Conservation (phyloP, 2,329 filamentous ascomycete species). For the Sclerotinia sclerotiorum region DNA sequence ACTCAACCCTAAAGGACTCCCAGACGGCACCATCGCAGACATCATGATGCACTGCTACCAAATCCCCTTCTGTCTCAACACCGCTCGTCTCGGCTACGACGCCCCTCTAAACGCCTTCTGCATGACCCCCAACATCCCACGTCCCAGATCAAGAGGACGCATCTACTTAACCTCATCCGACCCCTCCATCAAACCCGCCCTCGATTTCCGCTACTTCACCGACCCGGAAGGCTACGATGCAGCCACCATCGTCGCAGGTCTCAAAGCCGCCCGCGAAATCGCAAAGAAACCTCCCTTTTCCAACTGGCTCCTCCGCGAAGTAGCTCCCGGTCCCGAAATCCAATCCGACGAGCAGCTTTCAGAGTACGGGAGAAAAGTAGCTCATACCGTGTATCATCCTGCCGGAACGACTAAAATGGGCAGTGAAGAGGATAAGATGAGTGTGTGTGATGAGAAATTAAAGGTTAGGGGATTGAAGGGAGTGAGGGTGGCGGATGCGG, state of each 20-base stretch:
- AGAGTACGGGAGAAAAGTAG: constrained; percentile 77
- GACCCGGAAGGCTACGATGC: constrained; percentile 57
- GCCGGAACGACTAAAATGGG: constrained; percentile 92
- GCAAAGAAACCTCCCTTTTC: constrained; percentile 44
- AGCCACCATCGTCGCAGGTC: constrained; percentile 46
- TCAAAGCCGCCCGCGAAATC: constrained; percentile 41
- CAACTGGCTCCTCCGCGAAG: constrained; percentile 45
- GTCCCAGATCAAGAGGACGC: constrained; percentile 59
- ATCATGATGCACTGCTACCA: constrained; percentile 98
- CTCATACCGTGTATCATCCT: constrained; percentile 89
- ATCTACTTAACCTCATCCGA: constrained; percentile 55
- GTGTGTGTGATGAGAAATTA: constrained; percentile 77
- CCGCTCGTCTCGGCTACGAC: constrained; percentile 69
- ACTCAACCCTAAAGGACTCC: constrained; percentile 43
- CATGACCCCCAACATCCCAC: constrained; percentile 57
- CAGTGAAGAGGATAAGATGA: constrained; percentile 65
- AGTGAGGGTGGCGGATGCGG: constrained; percentile 79
- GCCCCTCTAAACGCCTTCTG: constrained; percentile 52
- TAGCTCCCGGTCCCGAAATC: constrained; percentile 43
- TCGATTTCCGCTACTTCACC: constrained; percentile 57
- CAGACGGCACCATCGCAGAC: constrained; percentile 75
- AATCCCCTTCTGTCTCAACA: constrained; percentile 89
- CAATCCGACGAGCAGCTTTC: constrained; percentile 77
- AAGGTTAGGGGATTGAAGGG: constrained; percentile 71
- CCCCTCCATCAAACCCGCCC: constrained; percentile 46